A percentile compares a stretch with the other conserved stretches of the same genome.
Evolutionary conservation across 176 grass and related monocot genomes (phyloP).

Genomic region (Coix lacrymajobi): DNA sequence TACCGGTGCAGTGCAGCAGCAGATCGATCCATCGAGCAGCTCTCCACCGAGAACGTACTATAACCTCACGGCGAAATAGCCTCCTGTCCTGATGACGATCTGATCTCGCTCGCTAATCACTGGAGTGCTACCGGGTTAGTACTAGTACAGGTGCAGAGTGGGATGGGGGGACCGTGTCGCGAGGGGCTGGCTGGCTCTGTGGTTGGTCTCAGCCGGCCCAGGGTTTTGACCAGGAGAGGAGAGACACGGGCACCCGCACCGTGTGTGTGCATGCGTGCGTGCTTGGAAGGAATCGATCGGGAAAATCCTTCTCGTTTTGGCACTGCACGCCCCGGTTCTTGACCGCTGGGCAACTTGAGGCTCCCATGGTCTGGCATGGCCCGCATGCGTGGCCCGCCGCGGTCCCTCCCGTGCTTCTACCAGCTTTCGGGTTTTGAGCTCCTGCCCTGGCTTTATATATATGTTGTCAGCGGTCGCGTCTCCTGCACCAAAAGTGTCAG

Average conservation of each 20-base stretch:
- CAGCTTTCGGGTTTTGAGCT: neutral
- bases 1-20: too few species aligned
- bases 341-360: conserved; percentile 3
- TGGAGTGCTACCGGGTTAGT: neutral
- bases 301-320: neutral
- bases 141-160: too few species aligned
- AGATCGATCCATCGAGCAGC: too few species aligned
- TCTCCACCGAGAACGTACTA: neutral
- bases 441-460: neutral
- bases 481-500: neutral
- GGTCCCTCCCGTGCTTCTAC: neutral
- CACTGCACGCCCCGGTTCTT: neutral
- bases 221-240: neutral
- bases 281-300: neutral
- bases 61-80: neutral
- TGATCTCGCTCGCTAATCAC: neutral
- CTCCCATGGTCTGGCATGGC: neutral
- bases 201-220: neutral
- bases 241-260: neutral
- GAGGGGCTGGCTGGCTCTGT: neutral
- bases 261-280: neutral
- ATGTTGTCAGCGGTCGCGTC: neutral
- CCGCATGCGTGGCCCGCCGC: neutral
- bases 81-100: too few species aligned
- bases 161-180: neutral